These are phyloP conservation scores for Tremellales sp. DNA, from an alignment of 1,284 basidiomycete species.

Conservation along the genomic window DNA sequence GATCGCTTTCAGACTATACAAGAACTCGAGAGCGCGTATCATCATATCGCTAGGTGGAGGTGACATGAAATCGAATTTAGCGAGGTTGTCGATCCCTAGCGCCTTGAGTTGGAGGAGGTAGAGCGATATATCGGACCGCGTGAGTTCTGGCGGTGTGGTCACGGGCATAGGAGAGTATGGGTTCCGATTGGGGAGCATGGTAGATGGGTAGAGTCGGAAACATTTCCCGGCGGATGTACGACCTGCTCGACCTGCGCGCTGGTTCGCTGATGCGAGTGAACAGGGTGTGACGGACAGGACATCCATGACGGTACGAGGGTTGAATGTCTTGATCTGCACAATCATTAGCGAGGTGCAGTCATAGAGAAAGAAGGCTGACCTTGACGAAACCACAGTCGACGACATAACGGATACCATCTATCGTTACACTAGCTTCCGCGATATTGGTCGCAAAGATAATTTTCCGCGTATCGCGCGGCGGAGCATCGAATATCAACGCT, in stretches of 20 bases:
- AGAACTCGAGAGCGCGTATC: conserved; percentile 70
- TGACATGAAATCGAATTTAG: conserved; percentile 82
- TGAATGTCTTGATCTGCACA: conserved; percentile 80
- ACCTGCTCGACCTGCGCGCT: conserved; percentile 85
- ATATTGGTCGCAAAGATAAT: conserved; percentile 93
- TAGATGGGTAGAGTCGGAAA: conserved; percentile 81
- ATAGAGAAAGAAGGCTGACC: conserved; percentile 50
- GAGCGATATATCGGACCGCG: conserved; percentile 78
- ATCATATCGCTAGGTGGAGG: conserved; percentile 83
- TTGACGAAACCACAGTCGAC: conserved; percentile 94
- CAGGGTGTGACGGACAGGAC: conserved; percentile 74
- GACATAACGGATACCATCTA: conserved; percentile 93
- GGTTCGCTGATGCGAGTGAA: conserved; percentile 76
- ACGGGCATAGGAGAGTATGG: conserved; percentile 49
- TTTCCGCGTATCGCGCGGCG: conserved; percentile 73
- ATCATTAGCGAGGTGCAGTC: background rate
- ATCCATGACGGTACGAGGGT: conserved; percentile 74
- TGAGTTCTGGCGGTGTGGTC: conserved; percentile 82
- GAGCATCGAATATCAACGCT: conserved; percentile 71
- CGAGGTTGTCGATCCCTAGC: conserved; percentile 85
- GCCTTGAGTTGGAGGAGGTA: conserved; percentile 90
- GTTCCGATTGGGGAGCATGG: conserved; percentile 57
- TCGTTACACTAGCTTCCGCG: conserved; percentile 95
- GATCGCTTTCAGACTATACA: conserved; percentile 51
- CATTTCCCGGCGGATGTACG: conserved; percentile 86